Conservation (phyloP, 2,329 filamentous ascomycete species). For the Setomelanomma holmii region DNA sequence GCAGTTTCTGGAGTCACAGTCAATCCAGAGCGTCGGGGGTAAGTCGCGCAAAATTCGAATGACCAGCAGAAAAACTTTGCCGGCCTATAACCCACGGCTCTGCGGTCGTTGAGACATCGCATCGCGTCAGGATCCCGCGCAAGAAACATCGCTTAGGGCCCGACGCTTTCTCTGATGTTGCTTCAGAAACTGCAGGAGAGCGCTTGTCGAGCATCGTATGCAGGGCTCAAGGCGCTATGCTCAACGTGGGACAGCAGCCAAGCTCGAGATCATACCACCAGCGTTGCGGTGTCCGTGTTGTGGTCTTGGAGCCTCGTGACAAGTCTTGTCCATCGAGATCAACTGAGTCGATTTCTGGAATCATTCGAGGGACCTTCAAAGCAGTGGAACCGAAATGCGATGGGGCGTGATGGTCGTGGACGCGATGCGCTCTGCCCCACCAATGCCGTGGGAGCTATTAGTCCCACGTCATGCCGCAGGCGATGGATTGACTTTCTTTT, state of each 20-base stretch:
- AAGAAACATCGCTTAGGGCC: too few species aligned
- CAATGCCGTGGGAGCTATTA: conserved; percentile 18
- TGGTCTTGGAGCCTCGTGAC: not conserved
- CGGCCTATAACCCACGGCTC: not conserved
- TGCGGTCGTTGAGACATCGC: not conserved
- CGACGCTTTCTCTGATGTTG: too few species aligned
- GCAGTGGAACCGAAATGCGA: not conserved
- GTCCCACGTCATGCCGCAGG: conserved; percentile 25
- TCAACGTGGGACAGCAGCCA: conserved; percentile 2
- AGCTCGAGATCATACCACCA: conserved; percentile 1
- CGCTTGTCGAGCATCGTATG: not conserved
- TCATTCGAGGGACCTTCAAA: too few species aligned
- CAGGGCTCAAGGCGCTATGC: not conserved
- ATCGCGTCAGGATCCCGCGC: not conserved
- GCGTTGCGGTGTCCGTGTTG: not conserved
- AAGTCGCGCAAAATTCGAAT: too few species aligned
- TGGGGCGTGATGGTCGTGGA: not conserved
- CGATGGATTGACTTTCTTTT: conserved; percentile 5
- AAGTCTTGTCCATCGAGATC: not conserved
- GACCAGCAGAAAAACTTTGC: too few species aligned
- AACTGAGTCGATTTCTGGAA: not conserved
- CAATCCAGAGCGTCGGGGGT: too few species aligned
- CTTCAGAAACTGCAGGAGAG: not conserved
- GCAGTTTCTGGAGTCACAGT: too few species aligned
- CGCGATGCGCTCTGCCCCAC: not conserved